Base-by-base conservation (phyloP, 1,284 basidiomycete genomes). In the Fistulinella cinereoalba region DNA sequence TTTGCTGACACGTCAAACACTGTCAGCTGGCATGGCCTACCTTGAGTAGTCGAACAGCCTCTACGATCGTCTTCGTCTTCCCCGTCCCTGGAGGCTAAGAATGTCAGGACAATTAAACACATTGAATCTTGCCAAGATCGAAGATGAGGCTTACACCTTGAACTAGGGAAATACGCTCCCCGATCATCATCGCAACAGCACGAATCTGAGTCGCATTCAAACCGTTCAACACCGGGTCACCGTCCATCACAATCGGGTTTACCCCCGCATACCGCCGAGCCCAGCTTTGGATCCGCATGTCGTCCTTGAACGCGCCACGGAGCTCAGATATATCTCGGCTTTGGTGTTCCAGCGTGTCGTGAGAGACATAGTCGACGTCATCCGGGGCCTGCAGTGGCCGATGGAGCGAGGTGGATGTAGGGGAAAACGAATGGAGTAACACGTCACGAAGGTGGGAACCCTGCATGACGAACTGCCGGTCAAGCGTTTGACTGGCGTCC, bases 31-130 rank as follows among this genome's bases (percentile, higher is more conserved):
- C 40, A 42, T 12, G 13, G 51, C 66, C 39, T 27, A 81, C 79
- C 75, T 97, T 97, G 54, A 97, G 80, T 23, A 97, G 67, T 55
- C 81, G 81, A 56, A 94, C 77, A 1, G 90, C 76, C 61, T 94
- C 85, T 25, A 95, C 85, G 41, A 97, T 92, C 0, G 94, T 96
- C 58, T 87, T 85, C 2, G 93, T 96, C 69, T 97, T 97, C 38
- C 94, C 92, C 0, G 94, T 97, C n/a, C 94, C 94, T 6, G 94
- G 94, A 19, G 94, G 94, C 85, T 92, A 54, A 13, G n/a, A 47
- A 51, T 47, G 42, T 43, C 32, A 36, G 33, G 32, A 15, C 42
- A 31, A 34, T 37, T 18, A 51, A 43, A 23, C 34, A 25, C 18
- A 52, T 18, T 8, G 44, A 32, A 28, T 16, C n/a, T 24, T n/a